These are phyloP conservation scores for Penicillium riverlandense DNA, from an alignment of 495 filamentous ascomycete species.

Conservation along the genomic window DNA sequence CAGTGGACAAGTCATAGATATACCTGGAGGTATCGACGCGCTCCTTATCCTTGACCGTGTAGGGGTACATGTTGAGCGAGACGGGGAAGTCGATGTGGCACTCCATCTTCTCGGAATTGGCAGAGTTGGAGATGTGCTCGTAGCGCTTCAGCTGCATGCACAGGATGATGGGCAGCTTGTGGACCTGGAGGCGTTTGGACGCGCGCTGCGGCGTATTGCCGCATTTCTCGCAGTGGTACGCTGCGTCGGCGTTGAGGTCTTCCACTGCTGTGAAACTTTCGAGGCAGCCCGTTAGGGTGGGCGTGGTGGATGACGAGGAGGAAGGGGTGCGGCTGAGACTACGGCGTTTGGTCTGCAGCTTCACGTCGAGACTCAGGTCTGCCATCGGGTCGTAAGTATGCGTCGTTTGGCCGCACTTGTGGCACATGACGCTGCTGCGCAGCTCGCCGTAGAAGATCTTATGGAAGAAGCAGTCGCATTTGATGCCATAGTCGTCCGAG, in stretches of 20 bases:
- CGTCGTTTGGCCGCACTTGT: constrained; percentile 69
- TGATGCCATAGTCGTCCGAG: constrained; percentile 46
- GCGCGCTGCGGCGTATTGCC: constrained; percentile 59
- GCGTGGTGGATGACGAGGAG: constrained; percentile 22
- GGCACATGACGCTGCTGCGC: constrained; percentile 79
- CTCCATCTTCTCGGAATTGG: constrained; percentile 69
- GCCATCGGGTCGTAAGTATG: constrained; percentile 77
- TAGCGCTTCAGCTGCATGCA: constrained; percentile 91
- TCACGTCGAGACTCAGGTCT: constrained; percentile 76
- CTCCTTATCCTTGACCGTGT: constrained; percentile 54
- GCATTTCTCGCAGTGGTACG: constrained; percentile 73
- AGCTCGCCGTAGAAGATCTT: constrained; percentile 83
- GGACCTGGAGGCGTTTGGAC: constrained; percentile 72
- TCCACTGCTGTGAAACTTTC: constrained; percentile 70
- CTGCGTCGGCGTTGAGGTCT: constrained; percentile 62
- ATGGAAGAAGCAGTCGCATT: constrained; percentile 82
- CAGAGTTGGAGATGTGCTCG: constrained; percentile 59
- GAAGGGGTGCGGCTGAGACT: constrained; percentile 36
- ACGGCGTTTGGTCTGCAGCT: constrained; percentile 45
- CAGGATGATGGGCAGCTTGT: constrained; percentile 74
- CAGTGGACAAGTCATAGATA: constrained; percentile 75
- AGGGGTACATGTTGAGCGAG: constrained; percentile 81
- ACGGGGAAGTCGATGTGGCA: constrained; percentile 75
- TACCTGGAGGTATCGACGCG: constrained; percentile 42
- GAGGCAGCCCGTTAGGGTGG: constrained; percentile 67